Evolutionary conservation across 495 filamentous ascomycete genomes (phyloP).

Genomic region (Aspergillus heteromorphus): DNA sequence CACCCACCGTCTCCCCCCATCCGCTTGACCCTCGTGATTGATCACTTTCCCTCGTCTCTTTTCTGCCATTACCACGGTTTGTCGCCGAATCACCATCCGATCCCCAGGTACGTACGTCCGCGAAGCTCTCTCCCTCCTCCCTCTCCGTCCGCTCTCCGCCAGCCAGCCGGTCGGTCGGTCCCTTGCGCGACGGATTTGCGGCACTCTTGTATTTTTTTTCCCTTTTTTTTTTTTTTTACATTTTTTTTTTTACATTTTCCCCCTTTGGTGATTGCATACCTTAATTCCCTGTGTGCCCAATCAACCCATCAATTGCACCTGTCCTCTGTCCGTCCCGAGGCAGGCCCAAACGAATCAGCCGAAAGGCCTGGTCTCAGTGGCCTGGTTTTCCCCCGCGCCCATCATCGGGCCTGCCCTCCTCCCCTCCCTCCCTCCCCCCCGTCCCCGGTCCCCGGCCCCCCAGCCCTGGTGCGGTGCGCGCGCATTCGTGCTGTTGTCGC

Average conservation of each 20-base stretch:
- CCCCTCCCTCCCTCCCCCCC: too few species aligned
- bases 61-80: constrained; percentile 21
- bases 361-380: too few species aligned
- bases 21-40: constrained; percentile 20
- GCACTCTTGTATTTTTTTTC: too few species aligned
- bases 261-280: constrained; percentile 17
- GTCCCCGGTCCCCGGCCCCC: not conserved
- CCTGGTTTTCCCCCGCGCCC: not conserved
- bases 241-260: constrained; percentile 12
- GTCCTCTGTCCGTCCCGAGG: constrained; percentile 7
- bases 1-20: too few species aligned
- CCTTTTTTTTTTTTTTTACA: too few species aligned
- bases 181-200: constrained; percentile 6
- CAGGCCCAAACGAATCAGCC: constrained; percentile 12
- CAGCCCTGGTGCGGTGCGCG: too few species aligned
- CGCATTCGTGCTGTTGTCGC: too few species aligned
- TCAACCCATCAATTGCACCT: constrained; percentile 10
- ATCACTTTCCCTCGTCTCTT: constrained; percentile 11
- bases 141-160: too few species aligned
- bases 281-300: constrained; percentile 14
- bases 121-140: constrained; percentile 5
- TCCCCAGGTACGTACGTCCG: constrained; percentile 29
- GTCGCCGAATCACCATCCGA: constrained; percentile 22
- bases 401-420: constrained; percentile 4
- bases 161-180: not conserved